Base-by-base conservation (phyloP, 2,329 filamentous ascomycete species). In the Aspergillus sp. region DNA sequence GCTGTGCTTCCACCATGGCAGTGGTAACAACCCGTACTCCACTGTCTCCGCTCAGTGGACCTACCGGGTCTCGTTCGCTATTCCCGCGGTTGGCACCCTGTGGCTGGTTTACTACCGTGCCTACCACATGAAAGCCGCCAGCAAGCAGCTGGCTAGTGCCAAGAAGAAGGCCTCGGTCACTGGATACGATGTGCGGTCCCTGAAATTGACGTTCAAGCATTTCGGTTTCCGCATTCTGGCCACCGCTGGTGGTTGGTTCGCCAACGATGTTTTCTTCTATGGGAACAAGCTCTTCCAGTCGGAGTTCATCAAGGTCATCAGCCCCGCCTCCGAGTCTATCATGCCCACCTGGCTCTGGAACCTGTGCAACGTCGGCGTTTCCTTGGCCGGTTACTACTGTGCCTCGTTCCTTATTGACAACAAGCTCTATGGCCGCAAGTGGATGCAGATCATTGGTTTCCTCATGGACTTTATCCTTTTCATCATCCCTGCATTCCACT, bases 261-360 rank as follows among this genome's bases (percentile, higher is more conserved):
- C 87, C 77, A 97, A 97, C 73, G 93, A 97, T 67, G 88, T 97
- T 60, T 96, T 97, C 82, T 97, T 97, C 80, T 97, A 97, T 78
- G 93, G 93, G 63, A 96, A 96, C 86, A 96, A 96, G 82, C 86
- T 96, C 49, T 96, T 96, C 82, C 92, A 96, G 76, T 83, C 82
- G 57, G 83, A 93, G 69, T 96, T 96, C 76, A 96, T 96, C 75
- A 78, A 77, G 30, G 88, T 94, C 67, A 86, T 96, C 61, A 88
- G 86, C 50, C 80, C 84, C 49, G 74, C 81, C 59, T 82, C 84
- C 58, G 74, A 78, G 33, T 90, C 88, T 7, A 83, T 96, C 69
- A 88, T 96, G 83, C 86, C 86, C 32, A 86, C 82, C 55, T 97
- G 93, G 93, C 79, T 90, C 44, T 97, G 91, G 87, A 96, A 94